Evolutionary conservation across 805 yeast genomes (phyloP).

Genomic region (Maudiozyma barnettii): DNA sequence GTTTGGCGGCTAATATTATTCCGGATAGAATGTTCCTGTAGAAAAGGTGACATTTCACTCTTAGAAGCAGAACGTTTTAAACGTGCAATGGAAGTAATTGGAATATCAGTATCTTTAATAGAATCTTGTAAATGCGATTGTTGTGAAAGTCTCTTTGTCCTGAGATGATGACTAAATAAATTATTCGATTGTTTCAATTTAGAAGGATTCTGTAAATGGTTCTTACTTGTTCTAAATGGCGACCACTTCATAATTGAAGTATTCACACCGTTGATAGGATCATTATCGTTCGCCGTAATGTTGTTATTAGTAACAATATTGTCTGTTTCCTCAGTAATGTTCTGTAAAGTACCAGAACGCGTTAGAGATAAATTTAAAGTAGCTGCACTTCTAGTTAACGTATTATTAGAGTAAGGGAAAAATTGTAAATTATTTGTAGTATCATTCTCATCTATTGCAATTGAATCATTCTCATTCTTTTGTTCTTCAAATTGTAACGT

Average conservation of each 20-base stretch:
- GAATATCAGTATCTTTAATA: slow-evolving; percentile 2
- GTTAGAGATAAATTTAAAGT: slow-evolving; percentile 41
- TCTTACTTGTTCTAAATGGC: slow-evolving; percentile 10
- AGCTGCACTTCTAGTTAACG: slow-evolving; percentile 44
- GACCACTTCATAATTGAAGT: slow-evolving; percentile 22
- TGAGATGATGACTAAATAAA: too few species aligned
- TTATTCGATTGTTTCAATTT: too few species aligned
- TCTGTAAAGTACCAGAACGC: slow-evolving; percentile 10
- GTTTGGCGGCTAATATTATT: too few species aligned
- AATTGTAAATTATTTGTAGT: slow-evolving; percentile 18
- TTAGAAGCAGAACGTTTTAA: slow-evolving; percentile 22
- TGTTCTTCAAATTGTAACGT: background rate
- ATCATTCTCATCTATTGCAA: background rate
- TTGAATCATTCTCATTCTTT: background rate
- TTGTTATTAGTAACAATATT: background rate
- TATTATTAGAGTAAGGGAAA: slow-evolving; percentile 23
- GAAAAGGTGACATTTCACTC: slow-evolving; percentile 25
- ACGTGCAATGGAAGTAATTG: slow-evolving; percentile 11
- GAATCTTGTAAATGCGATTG: background rate
- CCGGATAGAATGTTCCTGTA: slow-evolving; percentile 17
- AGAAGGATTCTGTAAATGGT: background rate
- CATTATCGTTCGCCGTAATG: background rate
- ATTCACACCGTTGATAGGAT: slow-evolving; percentile 10
- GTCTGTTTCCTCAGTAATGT: slow-evolving; percentile 7
- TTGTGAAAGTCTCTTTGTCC: background rate